Conservation (phyloP, 129 eudicot genomes). For the Chrysanthemum lavandulifolium region DNA sequence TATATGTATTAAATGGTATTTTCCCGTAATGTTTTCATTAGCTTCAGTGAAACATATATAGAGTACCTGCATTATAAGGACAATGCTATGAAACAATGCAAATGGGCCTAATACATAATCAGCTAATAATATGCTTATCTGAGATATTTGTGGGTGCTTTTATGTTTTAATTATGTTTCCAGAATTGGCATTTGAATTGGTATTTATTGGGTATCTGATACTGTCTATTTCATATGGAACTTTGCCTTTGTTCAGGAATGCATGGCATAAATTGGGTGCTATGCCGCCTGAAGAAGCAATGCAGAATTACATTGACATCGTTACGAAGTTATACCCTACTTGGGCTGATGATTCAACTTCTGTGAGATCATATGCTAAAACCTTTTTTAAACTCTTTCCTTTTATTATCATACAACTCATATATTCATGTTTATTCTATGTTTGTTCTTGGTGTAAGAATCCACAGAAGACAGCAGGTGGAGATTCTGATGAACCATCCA, state of each 20-base stretch:
- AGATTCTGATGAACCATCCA: conserved; percentile 32
- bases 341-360: conserved; percentile 62
- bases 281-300: conserved; percentile 97
- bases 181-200: background rate
- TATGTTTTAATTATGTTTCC: conserved; percentile 1
- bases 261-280: conserved; percentile 87
- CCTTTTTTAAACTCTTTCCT: background rate
- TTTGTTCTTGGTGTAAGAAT: conserved; percentile 24
- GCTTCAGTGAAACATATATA: too few species aligned
- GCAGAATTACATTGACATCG: conserved; percentile 77
- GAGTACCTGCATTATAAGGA: too few species aligned
- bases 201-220: conserved; percentile 7
- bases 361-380: conserved; percentile 43
- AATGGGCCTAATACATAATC: too few species aligned
- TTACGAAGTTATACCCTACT: conserved; percentile 64
- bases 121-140: too few species aligned
- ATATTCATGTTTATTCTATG: background rate
- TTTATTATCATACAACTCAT: conserved; percentile 6
- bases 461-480: conserved; percentile 50
- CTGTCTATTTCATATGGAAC: background rate
- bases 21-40: too few species aligned
- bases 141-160: background rate
- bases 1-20: too few species aligned
- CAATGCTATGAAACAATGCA: too few species aligned
- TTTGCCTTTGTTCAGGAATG: conserved; percentile 50